These are phyloP conservation scores for Penicillium simplicissimum DNA, from an alignment of 495 filamentous ascomycete species.

Conservation along the genomic window DNA sequence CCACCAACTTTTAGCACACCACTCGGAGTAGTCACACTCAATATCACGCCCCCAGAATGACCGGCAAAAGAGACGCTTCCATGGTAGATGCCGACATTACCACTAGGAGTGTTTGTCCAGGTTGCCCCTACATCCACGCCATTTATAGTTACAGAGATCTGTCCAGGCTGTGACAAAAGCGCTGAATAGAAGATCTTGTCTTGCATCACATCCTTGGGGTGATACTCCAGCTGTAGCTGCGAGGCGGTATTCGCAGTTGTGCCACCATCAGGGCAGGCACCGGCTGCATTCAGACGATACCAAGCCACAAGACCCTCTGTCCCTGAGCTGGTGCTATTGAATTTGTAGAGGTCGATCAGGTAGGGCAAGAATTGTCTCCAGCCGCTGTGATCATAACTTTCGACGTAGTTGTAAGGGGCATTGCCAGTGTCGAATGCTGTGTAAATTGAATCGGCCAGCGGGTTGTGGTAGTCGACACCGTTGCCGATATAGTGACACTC, in stretches of 20 bases:
- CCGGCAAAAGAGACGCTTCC: not conserved
- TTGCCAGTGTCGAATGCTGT: not conserved
- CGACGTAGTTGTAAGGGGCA: not conserved
- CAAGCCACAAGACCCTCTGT: not conserved
- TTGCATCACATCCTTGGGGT: conserved; percentile 16
- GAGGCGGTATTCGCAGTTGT: conserved; percentile 37
- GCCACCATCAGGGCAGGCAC: conserved; percentile 16
- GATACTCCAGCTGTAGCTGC: conserved; percentile 23
- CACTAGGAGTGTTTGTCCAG: not conserved
- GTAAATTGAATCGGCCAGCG: not conserved
- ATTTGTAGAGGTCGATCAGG: not conserved
- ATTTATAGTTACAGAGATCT: not conserved
- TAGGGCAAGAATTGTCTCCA: not conserved
- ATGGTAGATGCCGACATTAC: not conserved
- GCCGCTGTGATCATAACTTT: not conserved
- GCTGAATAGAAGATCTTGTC: conserved; percentile 38
- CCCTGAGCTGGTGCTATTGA: not conserved
- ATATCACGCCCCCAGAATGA: not conserved
- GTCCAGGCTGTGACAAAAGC: conserved; percentile 24
- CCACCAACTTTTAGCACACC: not conserved
- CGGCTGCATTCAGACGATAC: not conserved
- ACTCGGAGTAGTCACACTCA: not conserved
- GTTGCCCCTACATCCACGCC: not conserved
- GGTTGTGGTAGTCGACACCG: not conserved
- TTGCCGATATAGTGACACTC: conserved; percentile 72